These are phyloP conservation scores for Fraxinus velutina DNA, from an alignment of 305 asterid genomes.

Conservation along the genomic window DNA sequence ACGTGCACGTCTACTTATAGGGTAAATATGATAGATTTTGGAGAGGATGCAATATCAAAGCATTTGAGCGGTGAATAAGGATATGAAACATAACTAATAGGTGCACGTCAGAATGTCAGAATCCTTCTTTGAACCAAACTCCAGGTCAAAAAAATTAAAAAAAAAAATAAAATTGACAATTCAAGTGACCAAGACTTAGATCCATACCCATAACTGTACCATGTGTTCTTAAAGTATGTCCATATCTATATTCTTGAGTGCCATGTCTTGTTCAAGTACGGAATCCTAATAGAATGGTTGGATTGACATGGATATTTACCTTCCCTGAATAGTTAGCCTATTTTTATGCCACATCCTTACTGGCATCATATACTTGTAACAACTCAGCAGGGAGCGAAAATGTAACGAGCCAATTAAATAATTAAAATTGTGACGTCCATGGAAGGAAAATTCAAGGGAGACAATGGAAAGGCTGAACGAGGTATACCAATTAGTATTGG, in stretches of 20 bases:
- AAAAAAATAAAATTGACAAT: background rate
- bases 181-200: background rate
- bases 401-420: background rate
- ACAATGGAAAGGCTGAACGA: background rate
- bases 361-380: background rate
- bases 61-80: background rate
- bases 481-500: slow-evolving; percentile 47
- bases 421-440: background rate
- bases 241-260: background rate
- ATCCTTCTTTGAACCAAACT: background rate
- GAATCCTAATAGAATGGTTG: background rate
- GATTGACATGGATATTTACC: background rate
- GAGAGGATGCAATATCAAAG: background rate
- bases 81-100: background rate
- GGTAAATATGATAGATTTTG: background rate
- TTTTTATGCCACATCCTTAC: background rate
- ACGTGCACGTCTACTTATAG: background rate
- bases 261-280: background rate
- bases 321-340: background rate
- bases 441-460: background rate
- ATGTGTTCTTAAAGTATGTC: background rate
- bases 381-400: background rate
- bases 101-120: background rate
- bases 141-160: background rate
- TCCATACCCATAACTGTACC: background rate